Base-by-base conservation (phyloP, 371 early-diverging fungal species). In the Agmasoma carcini region DNA sequence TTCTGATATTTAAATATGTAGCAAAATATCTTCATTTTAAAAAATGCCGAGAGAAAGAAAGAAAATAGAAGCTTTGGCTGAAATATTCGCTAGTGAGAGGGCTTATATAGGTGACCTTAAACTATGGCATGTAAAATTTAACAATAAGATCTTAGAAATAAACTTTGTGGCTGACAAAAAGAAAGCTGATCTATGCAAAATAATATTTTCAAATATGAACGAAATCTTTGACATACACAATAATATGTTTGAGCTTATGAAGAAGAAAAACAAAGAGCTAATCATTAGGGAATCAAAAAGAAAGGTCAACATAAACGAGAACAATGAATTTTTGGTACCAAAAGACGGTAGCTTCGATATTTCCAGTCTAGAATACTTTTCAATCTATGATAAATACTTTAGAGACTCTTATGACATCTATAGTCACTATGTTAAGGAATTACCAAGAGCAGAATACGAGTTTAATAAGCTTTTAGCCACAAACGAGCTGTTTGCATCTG, bases 381-480 rank as follows among this genome's bases (percentile, higher is more conserved):
- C 67, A 6, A 46, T 70, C 30, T 67, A 58, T 39, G 23, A 34
- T 4, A 65, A 50, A 34, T 26, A 56, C 9, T 15, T 55, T 36
- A 51, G 33, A 19, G 6, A 40, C 5, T 6, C 5, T 7, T 54
- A 59, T 30, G 12, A 39, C 5, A 17, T 55, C 14, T 71, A 71
- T 37, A 17, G 33, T 12, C 49, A 58, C n/a, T 71, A 68, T 47
- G 47, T 55, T 2, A 4, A 37, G 22, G 27, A 44, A 19, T 48
- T 71, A 17, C 68, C 68, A 2, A 63, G 55, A 34, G 52, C 66
- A 2, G 63, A 63, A 41, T 68, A 58, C 54, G 68, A 64, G 22
- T 52, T 71, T 34, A 63, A 71, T 47, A 52, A 41, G 25, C 14
- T 59, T 14, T 43, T 40, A n/a, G 11, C 38, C 15, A 45, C 36